Conservation (phyloP, 148 eudicot species). For the Spergularia bocconei region DNA sequence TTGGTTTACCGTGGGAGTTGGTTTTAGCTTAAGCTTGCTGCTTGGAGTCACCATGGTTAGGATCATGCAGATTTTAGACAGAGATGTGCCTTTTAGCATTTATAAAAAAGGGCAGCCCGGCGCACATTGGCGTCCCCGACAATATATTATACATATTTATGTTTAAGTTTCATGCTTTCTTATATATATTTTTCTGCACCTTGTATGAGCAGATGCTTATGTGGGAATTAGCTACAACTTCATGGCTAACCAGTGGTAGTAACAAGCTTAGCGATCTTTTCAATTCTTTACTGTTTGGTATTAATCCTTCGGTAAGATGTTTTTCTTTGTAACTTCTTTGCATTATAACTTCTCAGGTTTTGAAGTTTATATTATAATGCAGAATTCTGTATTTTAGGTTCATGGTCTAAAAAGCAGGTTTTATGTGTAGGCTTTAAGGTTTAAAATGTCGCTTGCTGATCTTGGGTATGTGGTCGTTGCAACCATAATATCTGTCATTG, state of each 20-base stretch:
- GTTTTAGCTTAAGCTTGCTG: constrained; percentile 64
- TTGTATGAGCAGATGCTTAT: constrained; percentile 52
- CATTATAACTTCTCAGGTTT: neutral
- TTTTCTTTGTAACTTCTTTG: neutral
- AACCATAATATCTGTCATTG: constrained; percentile 56
- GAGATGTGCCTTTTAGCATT: neutral
- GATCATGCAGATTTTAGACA: neutral
- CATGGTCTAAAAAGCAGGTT: neutral
- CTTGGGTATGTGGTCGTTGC: constrained; percentile 57
- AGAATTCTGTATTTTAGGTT: neutral
- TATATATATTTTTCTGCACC: constrained; percentile 1
- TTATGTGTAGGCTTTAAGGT: constrained; percentile 48
- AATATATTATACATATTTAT: neutral
- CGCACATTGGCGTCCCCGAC: no score
- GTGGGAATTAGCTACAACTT: constrained; percentile 45
- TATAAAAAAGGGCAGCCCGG: no score
- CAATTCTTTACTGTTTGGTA: constrained; percentile 48
- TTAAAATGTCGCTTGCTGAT: constrained; percentile 47
- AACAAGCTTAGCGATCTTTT: constrained; percentile 39
- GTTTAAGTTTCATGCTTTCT: neutral
- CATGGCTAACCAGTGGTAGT: constrained; percentile 40
- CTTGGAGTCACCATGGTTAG: constrained; percentile 68
- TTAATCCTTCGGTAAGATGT: constrained; percentile 61
- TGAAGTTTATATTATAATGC: neutral
- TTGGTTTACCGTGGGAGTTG: constrained; percentile 81